Evolutionary conservation across 441 rosid genomes (phyloP).

Genomic region (Eruca vesicaria): DNA sequence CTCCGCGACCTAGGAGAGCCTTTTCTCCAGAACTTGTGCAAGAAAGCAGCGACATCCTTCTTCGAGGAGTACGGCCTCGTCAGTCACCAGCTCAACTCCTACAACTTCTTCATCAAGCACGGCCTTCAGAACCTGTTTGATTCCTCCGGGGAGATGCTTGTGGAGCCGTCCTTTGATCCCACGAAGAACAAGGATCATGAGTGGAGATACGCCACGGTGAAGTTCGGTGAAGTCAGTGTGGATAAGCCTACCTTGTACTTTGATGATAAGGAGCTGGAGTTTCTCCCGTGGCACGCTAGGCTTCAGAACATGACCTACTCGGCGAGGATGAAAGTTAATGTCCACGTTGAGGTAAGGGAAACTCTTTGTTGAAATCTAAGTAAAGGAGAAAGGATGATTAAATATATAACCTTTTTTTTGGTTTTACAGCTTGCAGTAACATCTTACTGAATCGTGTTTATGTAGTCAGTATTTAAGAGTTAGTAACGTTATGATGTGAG

Average conservation of each 20-base stretch:
- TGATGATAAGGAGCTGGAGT: constrained; percentile 41
- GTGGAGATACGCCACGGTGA: constrained; percentile 58
- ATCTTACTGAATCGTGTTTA: neutral
- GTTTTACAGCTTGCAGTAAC: too few species aligned
- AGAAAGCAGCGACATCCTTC: constrained; percentile 53
- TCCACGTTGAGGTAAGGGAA: constrained; percentile 68
- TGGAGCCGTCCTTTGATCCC: constrained; percentile 72
- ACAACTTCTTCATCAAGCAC: constrained; percentile 57
- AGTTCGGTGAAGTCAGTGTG: constrained; percentile 58
- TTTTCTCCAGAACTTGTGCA: constrained; percentile 52
- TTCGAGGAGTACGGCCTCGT: constrained; percentile 69
- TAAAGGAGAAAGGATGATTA: neutral
- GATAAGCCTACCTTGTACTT: constrained; percentile 59
- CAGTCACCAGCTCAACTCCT: constrained; percentile 84
- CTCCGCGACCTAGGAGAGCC: constrained; percentile 47
- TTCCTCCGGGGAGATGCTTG: constrained; percentile 56
- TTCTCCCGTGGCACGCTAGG: constrained; percentile 78
- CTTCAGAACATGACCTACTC: constrained; percentile 94
- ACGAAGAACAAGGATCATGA: constrained; percentile 64
- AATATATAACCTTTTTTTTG: neutral
- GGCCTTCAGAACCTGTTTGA: constrained; percentile 69
- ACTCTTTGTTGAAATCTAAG: too few species aligned
- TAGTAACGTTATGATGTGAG: neutral
- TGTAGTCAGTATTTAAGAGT: neutral
- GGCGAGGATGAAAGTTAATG: constrained; percentile 58